Percentiles rank a stretch among this genome's conserved stretches.
Conservation (phyloP, 441 rosid species). For the Euphorbia schlechtendalii region DNA sequence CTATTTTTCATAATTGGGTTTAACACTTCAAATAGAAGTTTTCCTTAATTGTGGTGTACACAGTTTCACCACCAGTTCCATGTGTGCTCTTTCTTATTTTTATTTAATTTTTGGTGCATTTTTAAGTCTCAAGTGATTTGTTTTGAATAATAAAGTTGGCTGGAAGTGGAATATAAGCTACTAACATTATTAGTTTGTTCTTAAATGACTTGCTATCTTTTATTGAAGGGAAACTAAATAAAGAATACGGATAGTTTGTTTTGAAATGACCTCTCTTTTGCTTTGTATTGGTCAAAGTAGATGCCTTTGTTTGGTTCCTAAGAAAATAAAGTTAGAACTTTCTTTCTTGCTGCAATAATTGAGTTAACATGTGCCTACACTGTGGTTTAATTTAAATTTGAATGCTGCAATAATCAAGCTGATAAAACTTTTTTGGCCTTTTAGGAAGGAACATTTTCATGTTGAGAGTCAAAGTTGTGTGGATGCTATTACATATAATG, state of each 20-base stretch:
- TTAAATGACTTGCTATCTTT: not conserved
- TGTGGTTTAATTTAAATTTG: not conserved
- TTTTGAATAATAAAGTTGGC: too few relatives aligned
- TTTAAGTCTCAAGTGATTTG: too few relatives aligned
- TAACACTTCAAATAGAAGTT: too few relatives aligned
- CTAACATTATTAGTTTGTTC: not conserved
- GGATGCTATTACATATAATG: too few relatives aligned
- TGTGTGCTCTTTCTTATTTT: too few relatives aligned
- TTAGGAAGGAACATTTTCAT: not conserved
- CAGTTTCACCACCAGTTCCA: too few relatives aligned
- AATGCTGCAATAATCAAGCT: not conserved
- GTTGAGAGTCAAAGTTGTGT: too few relatives aligned
- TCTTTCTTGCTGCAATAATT: not conserved
- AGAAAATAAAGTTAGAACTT: not conserved
- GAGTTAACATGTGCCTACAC: not conserved
- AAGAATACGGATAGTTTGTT: not conserved
- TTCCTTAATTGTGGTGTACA: not conserved
- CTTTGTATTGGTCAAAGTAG: not conserved
- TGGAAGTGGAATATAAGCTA: not conserved
- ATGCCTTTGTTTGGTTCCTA: slow-evolving; percentile 1
- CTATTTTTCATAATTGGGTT: too few relatives aligned
- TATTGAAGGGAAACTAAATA: too few relatives aligned
- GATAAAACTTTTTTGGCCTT: not conserved
- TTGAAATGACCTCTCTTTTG: not conserved
- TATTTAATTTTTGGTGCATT: not conserved